A percentile compares a stretch with the other conserved stretches of the same genome.
Conservation (phyloP, 371 early-diverging fungal genomes). For the Mucor mucedo region DNA sequence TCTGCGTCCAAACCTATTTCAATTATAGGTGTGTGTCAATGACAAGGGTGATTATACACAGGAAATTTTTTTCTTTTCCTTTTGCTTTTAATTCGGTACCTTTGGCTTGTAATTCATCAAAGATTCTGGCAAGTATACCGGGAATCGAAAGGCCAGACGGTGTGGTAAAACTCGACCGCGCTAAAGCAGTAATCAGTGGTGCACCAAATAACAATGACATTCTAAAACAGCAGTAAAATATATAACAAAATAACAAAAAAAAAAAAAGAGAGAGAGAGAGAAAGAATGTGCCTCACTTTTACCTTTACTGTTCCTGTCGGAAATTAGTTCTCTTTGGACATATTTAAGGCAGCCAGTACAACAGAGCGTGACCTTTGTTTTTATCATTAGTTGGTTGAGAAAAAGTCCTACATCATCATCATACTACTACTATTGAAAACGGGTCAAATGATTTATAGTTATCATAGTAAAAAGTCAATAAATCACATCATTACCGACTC, state of each 20-base stretch:
- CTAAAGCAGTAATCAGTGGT: constrained; percentile 22
- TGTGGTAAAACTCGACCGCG: constrained; percentile 25
- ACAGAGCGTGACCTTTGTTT: neutral
- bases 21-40: too few species aligned
- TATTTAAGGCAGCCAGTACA: constrained; percentile 15
- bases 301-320: neutral
- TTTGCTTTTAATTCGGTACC: constrained; percentile 10
- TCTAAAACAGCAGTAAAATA: neutral
- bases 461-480: too few species aligned
- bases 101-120: constrained; percentile 24
- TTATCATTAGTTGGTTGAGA: too few species aligned
- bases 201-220: constrained; percentile 23
- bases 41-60: neutral
- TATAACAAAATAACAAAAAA: neutral
- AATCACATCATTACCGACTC: too few species aligned
- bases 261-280: constrained; percentile 5
- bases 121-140: constrained; percentile 20
- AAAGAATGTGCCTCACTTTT: neutral
- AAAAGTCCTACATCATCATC: too few species aligned
- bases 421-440: too few species aligned
- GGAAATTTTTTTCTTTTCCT: neutral
- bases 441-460: too few species aligned
- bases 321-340: neutral
- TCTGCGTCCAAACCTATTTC: constrained; percentile 29
- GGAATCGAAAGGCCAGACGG: constrained; percentile 20